These are phyloP conservation scores for Malus orientalis DNA, from an alignment of 306 rosid species.

Conservation along the genomic window DNA sequence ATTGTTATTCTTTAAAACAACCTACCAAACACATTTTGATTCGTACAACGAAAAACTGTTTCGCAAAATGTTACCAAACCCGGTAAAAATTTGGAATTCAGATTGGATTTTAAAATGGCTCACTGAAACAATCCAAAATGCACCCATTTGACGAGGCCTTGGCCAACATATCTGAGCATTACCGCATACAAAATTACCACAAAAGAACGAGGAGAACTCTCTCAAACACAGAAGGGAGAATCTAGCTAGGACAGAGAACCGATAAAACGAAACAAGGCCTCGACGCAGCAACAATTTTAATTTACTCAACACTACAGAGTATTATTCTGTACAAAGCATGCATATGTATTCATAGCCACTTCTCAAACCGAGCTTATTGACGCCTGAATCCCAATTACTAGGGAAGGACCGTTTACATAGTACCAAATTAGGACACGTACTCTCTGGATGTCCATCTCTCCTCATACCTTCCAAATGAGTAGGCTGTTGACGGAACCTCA, in stretches of 20 bases:
- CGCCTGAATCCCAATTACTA: background rate
- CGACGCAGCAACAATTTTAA: background rate
- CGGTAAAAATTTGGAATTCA: too few relatives aligned
- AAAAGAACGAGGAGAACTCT: too few relatives aligned
- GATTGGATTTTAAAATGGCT: too few relatives aligned
- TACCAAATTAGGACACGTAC: constrained; percentile 35
- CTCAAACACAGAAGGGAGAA: background rate
- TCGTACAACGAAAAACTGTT: too few relatives aligned
- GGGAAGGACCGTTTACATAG: background rate
- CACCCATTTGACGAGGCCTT: too few relatives aligned
- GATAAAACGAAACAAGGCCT: background rate
- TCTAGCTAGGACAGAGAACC: background rate
- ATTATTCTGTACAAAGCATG: constrained; percentile 32
- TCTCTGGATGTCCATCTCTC: constrained; percentile 66
- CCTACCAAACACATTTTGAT: too few relatives aligned
- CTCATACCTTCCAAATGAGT: constrained; percentile 60
- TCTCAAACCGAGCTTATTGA: background rate
- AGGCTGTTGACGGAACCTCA: constrained; percentile 54
- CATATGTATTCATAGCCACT: background rate
- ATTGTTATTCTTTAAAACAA: too few relatives aligned
- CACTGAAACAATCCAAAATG: too few relatives aligned
- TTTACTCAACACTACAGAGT: background rate
- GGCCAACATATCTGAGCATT: too few relatives aligned
- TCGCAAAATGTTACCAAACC: too few relatives aligned
- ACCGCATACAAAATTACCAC: too few relatives aligned